A percentile compares a stretch with the other conserved stretches of the same genome.
phyloP scores from a whole-genome alignment of 768 basidiomycete species.

The Pulveroboletus frians region DNA sequence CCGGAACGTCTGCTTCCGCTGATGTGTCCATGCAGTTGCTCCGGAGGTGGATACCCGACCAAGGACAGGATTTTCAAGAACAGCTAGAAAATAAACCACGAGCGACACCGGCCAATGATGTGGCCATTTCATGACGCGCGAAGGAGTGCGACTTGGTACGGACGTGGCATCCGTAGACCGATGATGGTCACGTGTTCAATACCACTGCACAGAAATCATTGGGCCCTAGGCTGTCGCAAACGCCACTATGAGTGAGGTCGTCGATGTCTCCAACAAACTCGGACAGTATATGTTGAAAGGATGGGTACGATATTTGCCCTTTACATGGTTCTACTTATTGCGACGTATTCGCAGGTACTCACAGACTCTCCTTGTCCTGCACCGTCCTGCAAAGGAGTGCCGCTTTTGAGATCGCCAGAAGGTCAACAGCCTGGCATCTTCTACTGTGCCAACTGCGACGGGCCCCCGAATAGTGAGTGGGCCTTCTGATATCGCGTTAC shows the following conservation, averaged over 20 bases:
- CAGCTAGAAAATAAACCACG: conserved; percentile 35
- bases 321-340: conserved; percentile 4
- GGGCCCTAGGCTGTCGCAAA: background rate
- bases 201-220: background rate
- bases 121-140: conserved; percentile 36
- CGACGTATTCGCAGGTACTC: conserved; percentile 40
- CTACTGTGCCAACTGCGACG: conserved; percentile 65
- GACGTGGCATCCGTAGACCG: conserved; percentile 18
- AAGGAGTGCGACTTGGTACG: conserved; percentile 2
- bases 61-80: conserved; percentile 29
- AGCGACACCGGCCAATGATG: conserved; percentile 50
- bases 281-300: conserved; percentile 74
- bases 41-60: conserved; percentile 14
- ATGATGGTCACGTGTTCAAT: conserved; percentile 18
- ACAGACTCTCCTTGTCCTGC: conserved; percentile 62
- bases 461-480: conserved; percentile 31
- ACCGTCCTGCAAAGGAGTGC: conserved; percentile 51
- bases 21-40: conserved; percentile 46
- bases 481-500: background rate
- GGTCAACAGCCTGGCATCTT: conserved; percentile 39
- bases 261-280: conserved; percentile 56
- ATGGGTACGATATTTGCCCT: conserved; percentile 44
- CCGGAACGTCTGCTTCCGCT: conserved; percentile 55
- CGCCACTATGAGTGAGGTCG: conserved; percentile 43
- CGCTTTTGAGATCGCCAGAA: conserved; percentile 67